phyloP scores from a whole-genome alignment of 2,329 filamentous ascomycete genomes.

The Aspergillus neoniger region DNA sequence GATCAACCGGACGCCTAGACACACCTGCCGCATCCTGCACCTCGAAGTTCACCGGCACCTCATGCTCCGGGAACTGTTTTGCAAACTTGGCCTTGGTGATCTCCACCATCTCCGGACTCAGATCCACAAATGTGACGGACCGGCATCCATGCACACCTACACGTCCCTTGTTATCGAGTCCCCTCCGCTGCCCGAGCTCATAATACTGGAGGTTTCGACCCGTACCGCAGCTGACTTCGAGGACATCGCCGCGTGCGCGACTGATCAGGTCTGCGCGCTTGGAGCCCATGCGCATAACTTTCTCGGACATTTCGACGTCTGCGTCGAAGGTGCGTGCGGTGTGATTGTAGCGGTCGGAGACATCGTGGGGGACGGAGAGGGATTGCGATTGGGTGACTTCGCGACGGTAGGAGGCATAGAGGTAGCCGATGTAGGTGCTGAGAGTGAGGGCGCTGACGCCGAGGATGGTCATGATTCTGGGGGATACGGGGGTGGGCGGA shows the following conservation, averaged over 20 bases:
- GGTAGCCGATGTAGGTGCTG: slow-evolving; percentile 47
- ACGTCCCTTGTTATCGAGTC: slow-evolving; percentile 33
- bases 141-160: slow-evolving; percentile 38
- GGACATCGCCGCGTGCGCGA: slow-evolving; percentile 48
- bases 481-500: slow-evolving; percentile 27
- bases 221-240: slow-evolving; percentile 55
- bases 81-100: slow-evolving; percentile 49
- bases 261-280: slow-evolving; percentile 46
- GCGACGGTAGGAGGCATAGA: slow-evolving; percentile 46
- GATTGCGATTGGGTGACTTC: slow-evolving; percentile 36
- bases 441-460: slow-evolving; percentile 44
- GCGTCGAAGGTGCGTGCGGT: slow-evolving; percentile 48
- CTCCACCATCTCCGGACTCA: slow-evolving; percentile 51
- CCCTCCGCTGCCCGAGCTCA: slow-evolving; percentile 40
- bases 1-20: slow-evolving; percentile 10
- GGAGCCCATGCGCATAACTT: slow-evolving; percentile 42
- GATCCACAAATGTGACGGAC: slow-evolving; percentile 51
- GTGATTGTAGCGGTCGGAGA: slow-evolving; percentile 50
- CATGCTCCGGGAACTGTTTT: slow-evolving; percentile 35
- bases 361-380: slow-evolving; percentile 42
- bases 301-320: slow-evolving; percentile 49
- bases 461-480: slow-evolving; percentile 39
- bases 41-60: slow-evolving; percentile 33
- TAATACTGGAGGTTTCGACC: slow-evolving; percentile 52
- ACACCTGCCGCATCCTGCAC: slow-evolving; percentile 38